Percentiles rank a stretch among this genome's conserved stretches.
phyloP scores from a whole-genome alignment of 2,329 filamentous ascomycete genomes.

The Hypoxylon sp. region DNA sequence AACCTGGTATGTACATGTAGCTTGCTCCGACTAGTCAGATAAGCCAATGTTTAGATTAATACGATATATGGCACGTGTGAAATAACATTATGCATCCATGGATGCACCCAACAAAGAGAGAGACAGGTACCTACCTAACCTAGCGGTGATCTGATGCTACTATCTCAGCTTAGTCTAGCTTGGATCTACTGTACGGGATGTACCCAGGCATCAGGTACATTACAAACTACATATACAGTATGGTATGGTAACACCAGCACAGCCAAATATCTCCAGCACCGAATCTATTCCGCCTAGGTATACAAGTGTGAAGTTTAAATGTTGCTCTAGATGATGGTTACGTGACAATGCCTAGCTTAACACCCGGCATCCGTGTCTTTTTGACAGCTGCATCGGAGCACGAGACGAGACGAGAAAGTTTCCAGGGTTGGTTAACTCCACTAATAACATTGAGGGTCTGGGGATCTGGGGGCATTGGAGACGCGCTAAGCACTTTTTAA shows the following conservation, averaged over 20 bases:
- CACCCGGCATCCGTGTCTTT: not conserved
- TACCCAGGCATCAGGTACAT: not conserved
- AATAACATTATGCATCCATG: conserved; percentile 26
- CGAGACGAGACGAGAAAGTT: conserved; percentile 21
- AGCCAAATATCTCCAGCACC: conserved; percentile 16
- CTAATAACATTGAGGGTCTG: conserved; percentile 38
- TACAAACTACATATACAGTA: conserved; percentile 13
- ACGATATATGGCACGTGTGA: conserved; percentile 41
- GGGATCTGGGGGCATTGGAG: conserved; percentile 27
- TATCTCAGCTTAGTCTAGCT: conserved; percentile 3
- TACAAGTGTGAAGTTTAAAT: conserved; percentile 22
- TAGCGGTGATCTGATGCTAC: conserved; percentile 33
- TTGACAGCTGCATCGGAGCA: conserved; percentile 16
- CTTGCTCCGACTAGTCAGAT: conserved; percentile 29
- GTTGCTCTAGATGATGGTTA: conserved; percentile 38
- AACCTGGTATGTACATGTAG: not conserved
- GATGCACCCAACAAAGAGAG: conserved; percentile 11
- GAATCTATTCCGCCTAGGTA: not conserved
- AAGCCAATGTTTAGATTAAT: conserved; percentile 40
- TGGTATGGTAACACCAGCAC: conserved; percentile 31
- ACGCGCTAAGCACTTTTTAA: conserved; percentile 30
- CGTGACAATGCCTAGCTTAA: conserved; percentile 32
- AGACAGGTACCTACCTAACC: conserved; percentile 28
- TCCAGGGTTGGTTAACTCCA: conserved; percentile 24
- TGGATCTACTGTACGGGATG: conserved; percentile 11